Conservation (phyloP, 371 early-diverging fungal species). For the Rhizopus microsporus region DNA sequence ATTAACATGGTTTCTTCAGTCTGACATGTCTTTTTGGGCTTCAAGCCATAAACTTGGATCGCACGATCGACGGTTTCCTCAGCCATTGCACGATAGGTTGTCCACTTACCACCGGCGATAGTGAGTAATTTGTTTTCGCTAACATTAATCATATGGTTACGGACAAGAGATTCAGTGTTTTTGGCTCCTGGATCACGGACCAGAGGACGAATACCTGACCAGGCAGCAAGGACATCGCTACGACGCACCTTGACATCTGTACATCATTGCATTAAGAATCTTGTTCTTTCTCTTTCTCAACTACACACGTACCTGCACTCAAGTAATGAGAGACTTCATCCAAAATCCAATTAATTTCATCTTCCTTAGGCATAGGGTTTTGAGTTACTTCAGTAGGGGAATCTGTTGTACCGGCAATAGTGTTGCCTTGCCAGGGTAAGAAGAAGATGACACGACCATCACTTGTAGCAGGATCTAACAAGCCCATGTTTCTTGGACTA, state of each 20-base stretch:
- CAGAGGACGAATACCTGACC: conserved; percentile 99
- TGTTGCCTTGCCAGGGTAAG: conserved; percentile 97
- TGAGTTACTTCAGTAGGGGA: conserved; percentile 79
- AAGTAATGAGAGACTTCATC: conserved; percentile 93
- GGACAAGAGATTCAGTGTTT: conserved; percentile 92
- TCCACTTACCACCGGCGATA: conserved; percentile 99
- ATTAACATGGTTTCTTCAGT: conserved; percentile 83
- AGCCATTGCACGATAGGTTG: conserved; percentile 99
- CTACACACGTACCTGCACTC: conserved; percentile 52
- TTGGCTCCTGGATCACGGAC: conserved; percentile 94
- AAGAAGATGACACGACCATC: conserved; percentile 99
- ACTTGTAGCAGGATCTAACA: conserved; percentile 96
- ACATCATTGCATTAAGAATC: background rate
- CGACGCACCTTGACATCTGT: conserved; percentile 90
- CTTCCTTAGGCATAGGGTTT: conserved; percentile 88
- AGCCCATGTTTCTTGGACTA: conserved; percentile 94
- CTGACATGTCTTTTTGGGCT: conserved; percentile 56
- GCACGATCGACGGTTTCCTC: conserved; percentile 95
- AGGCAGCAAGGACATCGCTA: conserved; percentile 95
- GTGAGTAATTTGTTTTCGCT: conserved; percentile 87
- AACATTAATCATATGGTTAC: conserved; percentile 96
- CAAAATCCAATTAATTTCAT: conserved; percentile 96
- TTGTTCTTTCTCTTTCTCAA: background rate
- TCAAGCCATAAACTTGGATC: conserved; percentile 68
- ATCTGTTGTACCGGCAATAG: conserved; percentile 99